Base-by-base conservation (phyloP, 441 rosid species). In the Theobroma grandiflorum region DNA sequence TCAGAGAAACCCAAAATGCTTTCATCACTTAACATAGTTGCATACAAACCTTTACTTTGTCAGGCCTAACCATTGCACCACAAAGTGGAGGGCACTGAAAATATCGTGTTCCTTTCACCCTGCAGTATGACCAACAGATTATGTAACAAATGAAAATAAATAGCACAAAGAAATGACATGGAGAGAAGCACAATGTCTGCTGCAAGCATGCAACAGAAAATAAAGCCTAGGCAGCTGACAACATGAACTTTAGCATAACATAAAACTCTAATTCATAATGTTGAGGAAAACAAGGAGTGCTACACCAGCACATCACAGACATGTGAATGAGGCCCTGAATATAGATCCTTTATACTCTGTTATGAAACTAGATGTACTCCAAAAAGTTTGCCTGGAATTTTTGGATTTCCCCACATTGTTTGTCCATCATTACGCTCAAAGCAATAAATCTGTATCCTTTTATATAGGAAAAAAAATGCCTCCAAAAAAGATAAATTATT, bases 51-150 rank as follows among this genome's bases (percentile, higher is more conserved):
- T 91, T 86, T 63, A 92, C 90, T 91, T 91, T 92, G 86, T 90
- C 96, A 40, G 96, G 93, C 87, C 93, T 86, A 80, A 88, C 89
- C 76, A 90, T 82, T 64, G 85, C 92, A 78, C 94, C 96, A 15
- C 87, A 93, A 79, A 89, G 89, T 8, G 70, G 87, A 83, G 91
- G 92, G 83, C 92, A 89, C 50, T 91, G 82, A 52, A 92, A 91
- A 80, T 88, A 88, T 53, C 92, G 88, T 49, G 83, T 84, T 85
- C 92, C 94, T 87, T 87, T 92, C 79, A 89, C 92, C 83, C 96
- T 92, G 89, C 80, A 78, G 45, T 16, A 79, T 26, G 59, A 67
- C 9, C 38, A 62, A 61, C 55, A 65, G 40, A 72, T 26, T 14
- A 38, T 12, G 50, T 38, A 69, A 31, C 61, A 78, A 20, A 72